Evolutionary conservation across 352 stramenopile genomes (phyloP), one percentile per base, ranked within the genome.

Genomic region (Phytophthora fragariaefolia): DNA sequence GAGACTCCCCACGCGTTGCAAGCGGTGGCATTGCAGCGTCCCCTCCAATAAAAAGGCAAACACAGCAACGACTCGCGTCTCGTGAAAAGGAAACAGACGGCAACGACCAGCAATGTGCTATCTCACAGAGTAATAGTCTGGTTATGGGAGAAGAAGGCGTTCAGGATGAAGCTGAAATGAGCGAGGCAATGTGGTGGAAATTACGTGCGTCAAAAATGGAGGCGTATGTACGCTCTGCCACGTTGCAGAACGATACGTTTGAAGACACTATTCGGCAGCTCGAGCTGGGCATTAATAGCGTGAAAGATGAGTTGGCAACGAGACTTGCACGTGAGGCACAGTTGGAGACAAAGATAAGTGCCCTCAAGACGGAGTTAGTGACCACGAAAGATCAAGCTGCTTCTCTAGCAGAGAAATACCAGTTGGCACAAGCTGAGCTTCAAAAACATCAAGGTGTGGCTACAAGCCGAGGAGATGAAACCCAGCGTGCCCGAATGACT

Each of bases 231-330:
- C 64, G 66, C 15, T 73, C 66, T 10, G 59, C 64, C 3, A 74
- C 58, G 9, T 45, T 79, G 17, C 76, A 77, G 42, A 86, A 79
- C 45, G 74, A 84, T 12, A 78, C 66, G 2, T 86, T 90, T 27
- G 74, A 87, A 58, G 78, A 86, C 32, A 77, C 71, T 15, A 63
- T 79, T 6, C 51, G 63, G 3, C 60, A 75, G 17, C 53, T 90
- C 15, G 76, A 89, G 58, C 3, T 76, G 30, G 53, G 85, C 10
- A 74, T 83, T 66, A 61, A 58, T 6, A 69, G 61, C 18, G 52
- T 83, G 20, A 82, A 66, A n/a, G 38, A 63, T 18, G 71, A 84
- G 38, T 42, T 87, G 38, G 65, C 72, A 27, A 53, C 65, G 5
- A 66, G 79, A 17, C 66, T 83, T 52, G 38, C 59, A 2, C 74